phyloP scores from a whole-genome alignment of 345 rosid species.

The Eutrema japonicum region DNA sequence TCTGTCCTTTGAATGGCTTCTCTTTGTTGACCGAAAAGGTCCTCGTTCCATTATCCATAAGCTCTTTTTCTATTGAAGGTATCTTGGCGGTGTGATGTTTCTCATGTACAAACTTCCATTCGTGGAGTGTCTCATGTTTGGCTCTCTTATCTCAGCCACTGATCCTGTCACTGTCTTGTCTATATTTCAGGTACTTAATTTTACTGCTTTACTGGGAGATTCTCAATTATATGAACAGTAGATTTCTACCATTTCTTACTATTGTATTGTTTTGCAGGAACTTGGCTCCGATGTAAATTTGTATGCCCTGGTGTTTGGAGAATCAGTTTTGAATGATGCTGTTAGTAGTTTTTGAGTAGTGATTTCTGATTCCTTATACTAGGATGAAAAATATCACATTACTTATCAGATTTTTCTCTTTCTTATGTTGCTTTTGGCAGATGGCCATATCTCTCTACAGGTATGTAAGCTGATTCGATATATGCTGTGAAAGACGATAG shows the following conservation, averaged over 20 bases:
- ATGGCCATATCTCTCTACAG: constrained; percentile 98
- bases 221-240: background rate
- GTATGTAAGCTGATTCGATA: constrained; percentile 48
- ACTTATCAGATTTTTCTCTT: constrained; percentile 35
- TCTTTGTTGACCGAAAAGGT: constrained; percentile 3
- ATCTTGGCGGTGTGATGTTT: constrained; percentile 80
- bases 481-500: constrained; percentile 18
- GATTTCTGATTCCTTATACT: constrained; percentile 33
- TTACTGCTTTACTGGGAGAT: constrained; percentile 17
- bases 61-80: constrained; percentile 53
- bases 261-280: constrained; percentile 59
- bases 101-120: constrained; percentile 93
- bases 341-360: constrained; percentile 49
- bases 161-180: constrained; percentile 99
- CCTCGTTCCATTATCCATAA: background rate
- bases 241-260: constrained; percentile 21
- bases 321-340: constrained; percentile 98
- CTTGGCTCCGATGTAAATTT: constrained; percentile 94
- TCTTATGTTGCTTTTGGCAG: constrained; percentile 51
- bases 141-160: constrained; percentile 97
- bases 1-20: constrained; percentile 17
- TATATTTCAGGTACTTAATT: constrained; percentile 78
- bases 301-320: constrained; percentile 97
- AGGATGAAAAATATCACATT: constrained; percentile 11
- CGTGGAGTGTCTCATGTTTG: constrained; percentile 97